Evolutionary conservation across 2,329 filamentous ascomycete genomes (phyloP).

Genomic region (Chrysosporium queenslandicum): DNA sequence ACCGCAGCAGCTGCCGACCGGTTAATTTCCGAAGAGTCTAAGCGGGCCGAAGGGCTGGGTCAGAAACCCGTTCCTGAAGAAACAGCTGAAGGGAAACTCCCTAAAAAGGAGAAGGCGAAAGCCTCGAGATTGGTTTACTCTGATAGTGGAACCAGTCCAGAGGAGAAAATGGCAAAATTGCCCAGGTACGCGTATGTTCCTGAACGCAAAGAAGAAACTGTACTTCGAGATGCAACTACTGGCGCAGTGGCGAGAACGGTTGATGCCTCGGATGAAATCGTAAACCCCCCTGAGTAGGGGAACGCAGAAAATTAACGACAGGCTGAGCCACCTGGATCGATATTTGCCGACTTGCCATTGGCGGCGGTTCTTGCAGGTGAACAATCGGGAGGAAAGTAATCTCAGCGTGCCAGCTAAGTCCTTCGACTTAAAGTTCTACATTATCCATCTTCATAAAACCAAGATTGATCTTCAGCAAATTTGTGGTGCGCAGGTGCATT

Average conservation of each 20-base stretch:
- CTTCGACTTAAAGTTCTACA: slow-evolving; percentile 17
- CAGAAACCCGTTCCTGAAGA: slow-evolving; percentile 32
- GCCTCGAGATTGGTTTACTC: slow-evolving; percentile 65
- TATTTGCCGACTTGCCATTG: background rate
- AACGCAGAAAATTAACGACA: background rate
- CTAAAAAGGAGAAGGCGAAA: slow-evolving; percentile 57
- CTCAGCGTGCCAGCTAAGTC: slow-evolving; percentile 17
- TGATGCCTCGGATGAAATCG: slow-evolving; percentile 28
- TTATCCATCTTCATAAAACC: slow-evolving; percentile 10
- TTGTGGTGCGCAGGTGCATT: slow-evolving; percentile 14
- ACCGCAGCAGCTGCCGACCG: slow-evolving; percentile 40
- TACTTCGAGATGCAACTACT: slow-evolving; percentile 28
- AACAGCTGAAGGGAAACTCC: slow-evolving; percentile 44
- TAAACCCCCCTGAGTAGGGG: slow-evolving; percentile 27
- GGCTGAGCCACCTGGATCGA: background rate
- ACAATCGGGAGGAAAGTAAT: slow-evolving; percentile 4
- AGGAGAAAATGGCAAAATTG: slow-evolving; percentile 78
- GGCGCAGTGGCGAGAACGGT: slow-evolving; percentile 27
- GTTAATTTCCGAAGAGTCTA: slow-evolving; percentile 42
- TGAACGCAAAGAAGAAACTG: slow-evolving; percentile 32
- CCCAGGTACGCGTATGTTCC: slow-evolving; percentile 62
- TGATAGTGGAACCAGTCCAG: slow-evolving; percentile 68
- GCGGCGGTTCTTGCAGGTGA: background rate
- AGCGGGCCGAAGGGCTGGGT: slow-evolving; percentile 35
- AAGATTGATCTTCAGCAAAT: slow-evolving; percentile 18